Conservation (phyloP, 1,139 yeast species). For the Debaryomycetaceae sp. region DNA sequence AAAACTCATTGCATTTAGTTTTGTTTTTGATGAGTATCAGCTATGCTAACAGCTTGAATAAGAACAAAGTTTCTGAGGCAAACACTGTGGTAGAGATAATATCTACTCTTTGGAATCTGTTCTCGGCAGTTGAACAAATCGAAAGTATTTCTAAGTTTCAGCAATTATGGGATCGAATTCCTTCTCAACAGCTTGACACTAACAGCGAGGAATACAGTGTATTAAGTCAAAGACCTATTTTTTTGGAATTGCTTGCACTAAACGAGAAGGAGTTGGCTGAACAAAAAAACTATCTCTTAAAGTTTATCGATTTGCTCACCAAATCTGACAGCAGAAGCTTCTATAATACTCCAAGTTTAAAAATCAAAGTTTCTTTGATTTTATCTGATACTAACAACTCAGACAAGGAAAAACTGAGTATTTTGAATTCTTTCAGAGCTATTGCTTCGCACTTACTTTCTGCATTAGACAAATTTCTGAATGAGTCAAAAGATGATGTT, state of each 20-base stretch:
- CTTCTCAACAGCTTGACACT: slow-evolving; percentile 36
- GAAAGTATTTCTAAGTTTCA: slow-evolving; percentile 55
- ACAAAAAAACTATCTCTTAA: slow-evolving; percentile 51
- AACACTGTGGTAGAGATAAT: slow-evolving; percentile 68
- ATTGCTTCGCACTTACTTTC: slow-evolving; percentile 37
- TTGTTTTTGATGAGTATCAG: slow-evolving; percentile 80
- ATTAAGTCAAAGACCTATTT: slow-evolving; percentile 52
- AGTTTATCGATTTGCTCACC: slow-evolving; percentile 45
- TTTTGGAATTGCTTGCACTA: slow-evolving; percentile 51
- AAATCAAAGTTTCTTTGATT: slow-evolving; percentile 56
- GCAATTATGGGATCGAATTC: slow-evolving; percentile 51
- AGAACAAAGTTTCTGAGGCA: slow-evolving; percentile 63
- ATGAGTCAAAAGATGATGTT: slow-evolving; percentile 13
- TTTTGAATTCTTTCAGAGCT: slow-evolving; percentile 44
- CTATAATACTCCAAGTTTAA: slow-evolving; percentile 40
- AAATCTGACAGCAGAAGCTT: background rate
- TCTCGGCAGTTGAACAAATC: slow-evolving; percentile 67
- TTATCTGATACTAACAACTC: slow-evolving; percentile 47
- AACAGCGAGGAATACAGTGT: slow-evolving; percentile 34
- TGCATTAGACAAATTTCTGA: slow-evolving; percentile 30
- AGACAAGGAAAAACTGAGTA: slow-evolving; percentile 20
- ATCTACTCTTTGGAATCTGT: slow-evolving; percentile 62
- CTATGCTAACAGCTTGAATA: slow-evolving; percentile 51
- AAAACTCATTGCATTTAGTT: slow-evolving; percentile 64
- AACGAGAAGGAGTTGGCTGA: slow-evolving; percentile 46